Conservation (phyloP, 176 grass and related monocot genomes). For the Ensete ventricosum region DNA sequence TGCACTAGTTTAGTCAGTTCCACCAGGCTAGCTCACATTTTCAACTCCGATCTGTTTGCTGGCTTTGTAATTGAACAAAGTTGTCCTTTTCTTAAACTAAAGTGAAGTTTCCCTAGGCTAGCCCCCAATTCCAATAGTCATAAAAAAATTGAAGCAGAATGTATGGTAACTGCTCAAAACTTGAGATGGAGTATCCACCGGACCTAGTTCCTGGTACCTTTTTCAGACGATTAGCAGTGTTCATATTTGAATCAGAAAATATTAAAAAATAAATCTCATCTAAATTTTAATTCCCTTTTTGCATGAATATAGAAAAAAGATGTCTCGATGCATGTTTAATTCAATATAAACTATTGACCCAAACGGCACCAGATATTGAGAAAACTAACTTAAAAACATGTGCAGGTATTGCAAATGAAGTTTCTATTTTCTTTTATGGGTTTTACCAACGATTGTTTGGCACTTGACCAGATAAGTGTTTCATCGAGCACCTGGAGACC, state of each 20-base stretch:
- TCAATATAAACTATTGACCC: neutral
- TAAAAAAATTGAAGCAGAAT: neutral
- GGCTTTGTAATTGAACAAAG: neutral
- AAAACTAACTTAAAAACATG: neutral
- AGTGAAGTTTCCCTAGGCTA: neutral
- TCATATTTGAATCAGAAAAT: neutral
- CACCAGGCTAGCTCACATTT: neutral
- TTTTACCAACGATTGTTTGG: neutral
- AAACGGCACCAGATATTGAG: neutral
- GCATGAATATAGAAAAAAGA: slow-evolving; percentile 8
- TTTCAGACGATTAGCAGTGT: neutral
- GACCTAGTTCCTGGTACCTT: neutral
- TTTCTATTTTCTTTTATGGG: neutral
- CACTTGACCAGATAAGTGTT: neutral
- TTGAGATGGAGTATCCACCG: neutral
- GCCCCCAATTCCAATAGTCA: neutral
- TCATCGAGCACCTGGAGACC: too few species aligned
- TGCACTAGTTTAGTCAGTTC: neutral
- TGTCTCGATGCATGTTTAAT: neutral
- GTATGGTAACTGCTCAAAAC: neutral
- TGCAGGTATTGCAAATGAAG: neutral
- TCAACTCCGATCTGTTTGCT: neutral
- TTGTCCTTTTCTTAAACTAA: neutral
- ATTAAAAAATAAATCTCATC: neutral
- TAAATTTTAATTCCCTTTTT: neutral